Evolutionary conservation across 257 asterid species (phyloP), one percentile per base, ranked within the genome.

Genomic region (Jacaranda copaia): DNA sequence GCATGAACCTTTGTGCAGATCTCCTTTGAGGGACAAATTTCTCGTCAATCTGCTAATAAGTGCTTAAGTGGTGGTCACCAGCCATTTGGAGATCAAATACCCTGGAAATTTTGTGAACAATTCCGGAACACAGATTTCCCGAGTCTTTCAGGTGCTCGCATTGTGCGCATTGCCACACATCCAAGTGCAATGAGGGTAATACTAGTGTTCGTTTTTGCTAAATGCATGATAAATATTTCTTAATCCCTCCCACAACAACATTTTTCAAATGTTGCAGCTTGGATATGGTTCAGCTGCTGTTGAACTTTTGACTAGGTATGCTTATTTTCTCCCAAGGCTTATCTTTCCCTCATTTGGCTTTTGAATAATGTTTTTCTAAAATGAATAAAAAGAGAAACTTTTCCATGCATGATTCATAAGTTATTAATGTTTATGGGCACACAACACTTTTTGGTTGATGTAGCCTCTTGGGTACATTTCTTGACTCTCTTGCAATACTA

Each of bases 131-230:
- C 96, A 9, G 91, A 69, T 60, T 93, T 93, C 65, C 98, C 99
- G 8, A 89, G 89, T 82, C 93, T 90, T 83, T 91, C 99, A 79
- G 97, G 99, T 75, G 98, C 97, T 80, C 98, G 98, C 35, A 88
- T 95, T 76, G 98, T 95, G 36, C 97, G 97, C 77, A 93, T 95
- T 84, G 98, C 99, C 77, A 93, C 99, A 67, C 99, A 95, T 83
- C 99, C 98, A 49, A 90, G 84, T 87, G 97, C 97, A 75, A 93
- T 89, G 97, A 85, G 87, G 99, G 98, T 94, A 94, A 83, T 85
- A 38, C 65, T 68, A 58, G 59, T 61, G 13, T 49, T 76, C 18
- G 32, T 36, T 84, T 40, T 74, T 45, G 38, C 6, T 61, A 19
- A 12, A 72, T 38, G 39, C 48, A 39, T 61, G 68, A 51, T 68